A percentile compares a stretch with the other conserved stretches of the same genome.
These are phyloP conservation scores for Alternaria alternata DNA, from an alignment of 2,329 filamentous ascomycete species.

Conservation along the genomic window DNA sequence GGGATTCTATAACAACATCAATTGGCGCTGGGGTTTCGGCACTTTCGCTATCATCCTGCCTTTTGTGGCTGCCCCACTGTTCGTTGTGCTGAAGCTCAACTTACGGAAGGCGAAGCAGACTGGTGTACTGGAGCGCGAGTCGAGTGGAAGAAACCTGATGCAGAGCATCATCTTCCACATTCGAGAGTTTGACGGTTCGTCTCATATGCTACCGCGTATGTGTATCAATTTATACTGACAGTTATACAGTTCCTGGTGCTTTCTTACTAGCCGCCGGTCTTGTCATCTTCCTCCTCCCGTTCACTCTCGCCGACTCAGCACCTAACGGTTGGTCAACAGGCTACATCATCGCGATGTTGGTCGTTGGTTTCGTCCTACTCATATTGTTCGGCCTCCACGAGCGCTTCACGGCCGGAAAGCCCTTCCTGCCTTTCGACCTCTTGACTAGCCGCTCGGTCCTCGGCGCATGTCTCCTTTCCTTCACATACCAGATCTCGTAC, in stretches of 20 bases:
- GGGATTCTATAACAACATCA: slow-evolving; percentile 55
- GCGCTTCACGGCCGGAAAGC: slow-evolving; percentile 45
- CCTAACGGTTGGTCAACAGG: slow-evolving; percentile 31
- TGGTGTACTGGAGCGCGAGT: slow-evolving; percentile 58
- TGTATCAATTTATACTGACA: neutral
- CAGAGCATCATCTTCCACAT: slow-evolving; percentile 63
- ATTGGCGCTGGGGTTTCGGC: slow-evolving; percentile 73
- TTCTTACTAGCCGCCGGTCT: slow-evolving; percentile 67
- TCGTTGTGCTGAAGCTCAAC: slow-evolving; percentile 60
- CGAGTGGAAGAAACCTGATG: slow-evolving; percentile 52
- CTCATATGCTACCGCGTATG: fast-evolving
- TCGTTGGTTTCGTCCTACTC: slow-evolving; percentile 44
- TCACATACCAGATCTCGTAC: slow-evolving; percentile 36
- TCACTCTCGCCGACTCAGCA: slow-evolving; percentile 52
- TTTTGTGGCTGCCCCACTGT: slow-evolving; percentile 66
- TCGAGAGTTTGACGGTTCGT: slow-evolving; percentile 64
- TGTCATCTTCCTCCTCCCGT: slow-evolving; percentile 74
- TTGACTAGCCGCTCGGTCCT: slow-evolving; percentile 52
- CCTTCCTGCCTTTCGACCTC: slow-evolving; percentile 53
- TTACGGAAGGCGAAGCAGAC: slow-evolving; percentile 65
- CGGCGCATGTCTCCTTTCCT: slow-evolving; percentile 59
- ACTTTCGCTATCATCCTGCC: slow-evolving; percentile 70
- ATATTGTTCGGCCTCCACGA: slow-evolving; percentile 49
- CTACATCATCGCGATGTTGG: slow-evolving; percentile 48
- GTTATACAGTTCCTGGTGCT: slow-evolving; percentile 59